A percentile compares a stretch with the other conserved stretches of the same genome.
These are phyloP conservation scores for Fusarium pininemorale DNA, from an alignment of 2,329 filamentous ascomycete genomes.

Conservation along the genomic window DNA sequence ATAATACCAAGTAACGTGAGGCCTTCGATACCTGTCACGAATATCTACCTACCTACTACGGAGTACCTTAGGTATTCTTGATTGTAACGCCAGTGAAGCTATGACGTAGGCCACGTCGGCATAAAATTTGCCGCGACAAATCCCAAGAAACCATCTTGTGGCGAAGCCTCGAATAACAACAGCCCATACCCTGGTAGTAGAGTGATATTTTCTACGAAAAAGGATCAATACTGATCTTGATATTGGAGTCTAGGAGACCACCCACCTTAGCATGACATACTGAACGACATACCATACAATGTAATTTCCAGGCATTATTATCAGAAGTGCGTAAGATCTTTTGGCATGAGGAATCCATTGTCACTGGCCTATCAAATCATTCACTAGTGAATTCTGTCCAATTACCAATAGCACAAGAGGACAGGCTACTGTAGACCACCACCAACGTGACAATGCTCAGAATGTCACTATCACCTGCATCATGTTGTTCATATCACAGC, in stretches of 20 bases:
- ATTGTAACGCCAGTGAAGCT: background rate
- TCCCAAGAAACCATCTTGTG: background rate
- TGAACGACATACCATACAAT: background rate
- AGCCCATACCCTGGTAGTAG: background rate
- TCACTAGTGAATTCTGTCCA: background rate
- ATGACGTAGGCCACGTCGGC: conserved; percentile 28
- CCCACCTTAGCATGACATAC: background rate
- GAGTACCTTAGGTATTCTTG: background rate
- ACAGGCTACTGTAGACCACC: background rate
- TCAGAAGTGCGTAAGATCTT: conserved; percentile 1
- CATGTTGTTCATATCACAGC: conserved; percentile 16
- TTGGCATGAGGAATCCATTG: background rate
- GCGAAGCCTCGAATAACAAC: background rate
- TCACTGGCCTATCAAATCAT: conserved; percentile 12
- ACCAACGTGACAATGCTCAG: conserved; percentile 1
- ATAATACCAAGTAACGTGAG: conserved; percentile 17
- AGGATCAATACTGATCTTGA: background rate
- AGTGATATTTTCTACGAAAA: background rate
- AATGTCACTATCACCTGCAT: conserved; percentile 17
- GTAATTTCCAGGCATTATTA: background rate
- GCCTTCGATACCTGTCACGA: background rate
- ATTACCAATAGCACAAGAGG: background rate
- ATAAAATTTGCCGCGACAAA: conserved; percentile 15
- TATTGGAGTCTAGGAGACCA: background rate
- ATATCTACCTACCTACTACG: background rate